Evolutionary conservation across 2,329 filamentous ascomycete genomes (phyloP), one percentile per base, ranked within the genome.

Genomic region (Emergomyces orientalis): DNA sequence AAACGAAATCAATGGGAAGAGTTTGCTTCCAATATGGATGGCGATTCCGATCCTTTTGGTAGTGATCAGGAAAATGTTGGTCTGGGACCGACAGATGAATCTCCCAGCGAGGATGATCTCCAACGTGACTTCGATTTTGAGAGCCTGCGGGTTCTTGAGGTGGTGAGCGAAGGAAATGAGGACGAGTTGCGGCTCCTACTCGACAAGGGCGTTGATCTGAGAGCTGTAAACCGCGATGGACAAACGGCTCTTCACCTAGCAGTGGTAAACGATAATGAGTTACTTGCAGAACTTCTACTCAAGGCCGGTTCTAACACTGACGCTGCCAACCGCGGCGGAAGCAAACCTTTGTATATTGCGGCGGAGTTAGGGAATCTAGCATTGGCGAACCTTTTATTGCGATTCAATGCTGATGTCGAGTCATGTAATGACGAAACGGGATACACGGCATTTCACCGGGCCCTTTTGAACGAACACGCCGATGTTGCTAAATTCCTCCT

Each of bases 361-460:
- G 59, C 59, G 13, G 47, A 54, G 37, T 11, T 45, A 32, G 59
- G 59, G 19, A 54, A 55, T 54, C 9, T 32, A 22, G n/a, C 34
- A 9, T 34, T 43, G 22, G 34, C 43, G 11, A 55, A 55, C 17
- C 32, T 61, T 37, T 43, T 61, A 43, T 30, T 55, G n/a, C 34
- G 34, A 43, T 61, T 54, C 37, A 61, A 45, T 27, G 49, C 59
- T 19, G 49, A 61, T 61, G 34, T 61, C 22, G 59, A 61, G 49
- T 55, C 59, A 13, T 30, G 41, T 8, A 54, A 61, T 41, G 59
- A 52, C 5, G n/a, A 52, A 54, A 54, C 45, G 9, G 47, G 39
- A 55, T 43, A 55, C 43, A 54, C 59, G 22, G 59, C 59, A 52
- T 41, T 61, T 43, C n/a, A 61, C 22, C 47, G 27, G 9, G 49